These are phyloP conservation scores for Fraxinus cuspidata DNA, from an alignment of 257 asterid genomes.

Conservation along the genomic window DNA sequence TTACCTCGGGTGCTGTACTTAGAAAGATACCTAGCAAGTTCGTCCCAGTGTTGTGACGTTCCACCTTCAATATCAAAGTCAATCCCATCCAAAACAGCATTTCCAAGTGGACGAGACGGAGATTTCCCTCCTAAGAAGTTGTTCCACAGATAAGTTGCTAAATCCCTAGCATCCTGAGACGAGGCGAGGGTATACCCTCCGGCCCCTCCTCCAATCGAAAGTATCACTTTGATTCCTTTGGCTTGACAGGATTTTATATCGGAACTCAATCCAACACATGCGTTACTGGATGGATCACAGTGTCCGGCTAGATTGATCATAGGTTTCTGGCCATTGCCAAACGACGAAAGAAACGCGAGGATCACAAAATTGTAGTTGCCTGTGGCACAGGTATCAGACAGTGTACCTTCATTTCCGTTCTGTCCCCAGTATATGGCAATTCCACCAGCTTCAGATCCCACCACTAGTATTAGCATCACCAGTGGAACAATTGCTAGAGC, in stretches of 20 bases:
- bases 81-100: constrained; percentile 47
- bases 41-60: constrained; percentile 47
- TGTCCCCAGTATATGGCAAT: constrained; percentile 52
- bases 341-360: constrained; percentile 44
- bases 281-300: constrained; percentile 46
- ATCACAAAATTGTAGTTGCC: constrained; percentile 38
- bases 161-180: constrained; percentile 38
- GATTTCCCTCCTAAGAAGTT: constrained; percentile 49
- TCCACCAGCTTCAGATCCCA: constrained; percentile 34
- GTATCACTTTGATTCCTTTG: constrained; percentile 44
- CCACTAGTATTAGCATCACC: constrained; percentile 35
- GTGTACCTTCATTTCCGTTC: constrained; percentile 41
- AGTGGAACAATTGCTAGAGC: constrained; percentile 19
- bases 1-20: constrained; percentile 37
- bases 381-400: constrained; percentile 41
- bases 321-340: constrained; percentile 42
- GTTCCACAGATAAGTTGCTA: constrained; percentile 50
- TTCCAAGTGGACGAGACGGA: constrained; percentile 39
- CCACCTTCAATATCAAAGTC: constrained; percentile 56
- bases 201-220: constrained; percentile 45
- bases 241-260: constrained; percentile 47
- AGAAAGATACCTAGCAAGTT: constrained; percentile 35
- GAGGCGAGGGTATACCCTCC: constrained; percentile 48
- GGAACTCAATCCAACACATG: constrained; percentile 39
- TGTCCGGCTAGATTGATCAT: constrained; percentile 52